A percentile compares a stretch with the other conserved stretches of the same genome.
These are phyloP conservation scores for Blepharisma japonicum DNA, from an alignment of 73 alveolate genomes.

Conservation along the genomic window DNA sequence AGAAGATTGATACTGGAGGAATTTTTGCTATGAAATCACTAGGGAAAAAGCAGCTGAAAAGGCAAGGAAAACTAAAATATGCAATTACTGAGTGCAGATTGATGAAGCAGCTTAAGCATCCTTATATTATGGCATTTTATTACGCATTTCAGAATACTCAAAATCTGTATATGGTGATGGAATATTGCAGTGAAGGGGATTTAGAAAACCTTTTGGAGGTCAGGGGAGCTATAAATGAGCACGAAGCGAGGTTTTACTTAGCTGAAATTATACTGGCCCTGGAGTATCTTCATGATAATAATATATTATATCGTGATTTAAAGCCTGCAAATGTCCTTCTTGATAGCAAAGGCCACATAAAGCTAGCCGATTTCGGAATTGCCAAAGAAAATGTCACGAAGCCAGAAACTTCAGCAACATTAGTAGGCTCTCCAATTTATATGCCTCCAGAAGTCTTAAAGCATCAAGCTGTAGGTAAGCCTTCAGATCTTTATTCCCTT, in stretches of 20 bases:
- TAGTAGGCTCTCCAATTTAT: constrained; percentile 89
- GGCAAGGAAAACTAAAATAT: constrained; percentile 54
- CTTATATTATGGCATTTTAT: constrained; percentile 45
- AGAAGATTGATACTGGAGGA: constrained; percentile 22
- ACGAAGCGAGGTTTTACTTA: constrained; percentile 79
- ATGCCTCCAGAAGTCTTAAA: constrained; percentile 78
- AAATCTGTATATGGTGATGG: constrained; percentile 49
- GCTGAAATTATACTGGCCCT: constrained; percentile 78
- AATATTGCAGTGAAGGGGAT: constrained; percentile 68
- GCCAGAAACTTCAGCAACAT: constrained; percentile 76
- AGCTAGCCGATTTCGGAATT: constrained; percentile 87
- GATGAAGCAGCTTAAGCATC: constrained; percentile 46
- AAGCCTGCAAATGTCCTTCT: constrained; percentile 81
- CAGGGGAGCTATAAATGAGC: constrained; percentile 60
- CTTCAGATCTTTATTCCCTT: constrained; percentile 67
- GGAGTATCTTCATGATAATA: constrained; percentile 81
- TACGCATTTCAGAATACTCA: constrained; percentile 53
- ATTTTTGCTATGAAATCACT: constrained; percentile 86
- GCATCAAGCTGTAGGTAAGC: constrained; percentile 43
- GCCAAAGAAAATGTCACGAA: constrained; percentile 65
- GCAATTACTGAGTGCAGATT: constrained; percentile 40
- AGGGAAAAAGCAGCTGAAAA: constrained; percentile 71
- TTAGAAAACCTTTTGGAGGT: constrained; percentile 49
- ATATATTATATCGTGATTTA: constrained; percentile 80
- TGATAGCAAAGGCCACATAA: constrained; percentile 84